Evolutionary conservation across 345 rosid genomes (phyloP).

Genomic region (Eutrema yunnanense): DNA sequence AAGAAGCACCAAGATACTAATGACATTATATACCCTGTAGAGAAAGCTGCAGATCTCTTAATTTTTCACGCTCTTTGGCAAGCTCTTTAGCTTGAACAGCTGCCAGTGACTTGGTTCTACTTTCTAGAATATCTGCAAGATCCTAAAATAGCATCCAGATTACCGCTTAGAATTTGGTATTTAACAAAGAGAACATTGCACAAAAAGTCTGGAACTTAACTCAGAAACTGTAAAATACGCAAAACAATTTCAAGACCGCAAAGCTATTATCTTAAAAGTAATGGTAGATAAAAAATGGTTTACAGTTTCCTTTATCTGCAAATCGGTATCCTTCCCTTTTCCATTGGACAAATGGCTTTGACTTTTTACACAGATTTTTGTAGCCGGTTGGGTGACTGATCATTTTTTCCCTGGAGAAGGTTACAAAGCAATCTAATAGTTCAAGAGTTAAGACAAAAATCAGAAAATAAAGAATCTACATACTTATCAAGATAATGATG

Average conservation of each 20-base stretch:
- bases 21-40: constrained; percentile 51
- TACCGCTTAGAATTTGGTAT: background rate
- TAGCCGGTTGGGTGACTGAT: constrained; percentile 52
- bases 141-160: constrained; percentile 66
- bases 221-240: background rate
- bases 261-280: background rate
- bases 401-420: constrained; percentile 50
- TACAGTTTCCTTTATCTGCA: constrained; percentile 65
- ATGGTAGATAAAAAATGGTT: background rate
- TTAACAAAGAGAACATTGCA: background rate
- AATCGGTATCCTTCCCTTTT: constrained; percentile 35
- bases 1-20: background rate
- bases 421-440: background rate
- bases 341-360: constrained; percentile 57
- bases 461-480: background rate
- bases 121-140: constrained; percentile 85
- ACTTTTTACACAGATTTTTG: constrained; percentile 37
- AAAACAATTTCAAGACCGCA: background rate
- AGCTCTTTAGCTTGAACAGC: constrained; percentile 53
- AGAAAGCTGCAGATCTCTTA: constrained; percentile 38
- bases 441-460: background rate
- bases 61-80: constrained; percentile 46
- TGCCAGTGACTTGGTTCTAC: constrained; percentile 51
- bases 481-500: background rate
- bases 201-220: background rate